Evolutionary conservation across 1,284 basidiomycete genomes (phyloP).

Genomic region (Athelia sp.): DNA sequence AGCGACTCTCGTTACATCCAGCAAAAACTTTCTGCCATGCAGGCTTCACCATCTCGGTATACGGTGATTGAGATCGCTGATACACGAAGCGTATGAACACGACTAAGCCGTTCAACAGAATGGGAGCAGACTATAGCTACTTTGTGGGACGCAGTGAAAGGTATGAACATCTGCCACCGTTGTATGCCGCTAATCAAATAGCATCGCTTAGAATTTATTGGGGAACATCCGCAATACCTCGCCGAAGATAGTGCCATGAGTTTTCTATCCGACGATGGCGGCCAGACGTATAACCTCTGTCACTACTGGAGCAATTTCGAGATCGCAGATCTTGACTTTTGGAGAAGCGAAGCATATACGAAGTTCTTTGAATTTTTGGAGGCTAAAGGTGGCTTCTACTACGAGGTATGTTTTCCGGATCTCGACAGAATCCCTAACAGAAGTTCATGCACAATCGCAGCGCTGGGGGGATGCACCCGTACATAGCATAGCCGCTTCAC

Average conservation of each 20-base stretch:
- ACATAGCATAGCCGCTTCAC: conserved; percentile 74
- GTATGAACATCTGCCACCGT: conserved; percentile 27
- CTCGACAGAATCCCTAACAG: too few species aligned
- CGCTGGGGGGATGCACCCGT: conserved; percentile 88
- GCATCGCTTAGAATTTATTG: conserved; percentile 58
- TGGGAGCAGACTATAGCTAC: conserved; percentile 77
- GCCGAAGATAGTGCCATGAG: conserved; percentile 66
- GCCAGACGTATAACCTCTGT: conserved; percentile 73
- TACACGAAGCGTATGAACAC: too few species aligned
- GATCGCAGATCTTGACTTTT: conserved; percentile 80
- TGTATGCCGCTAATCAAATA: too few species aligned
- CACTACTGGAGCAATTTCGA: conserved; percentile 89
- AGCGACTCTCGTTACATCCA: not conserved
- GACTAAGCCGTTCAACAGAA: conserved; percentile 21
- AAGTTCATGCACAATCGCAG: conserved; percentile 21
- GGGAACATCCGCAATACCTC: conserved; percentile 62
- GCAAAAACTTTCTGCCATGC: conserved; percentile 4
- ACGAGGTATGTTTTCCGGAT: conserved; percentile 74
- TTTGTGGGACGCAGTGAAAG: conserved; percentile 68
- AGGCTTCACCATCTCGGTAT: conserved; percentile 77
- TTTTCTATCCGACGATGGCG: conserved; percentile 70
- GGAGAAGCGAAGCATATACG: conserved; percentile 72
- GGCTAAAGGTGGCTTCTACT: conserved; percentile 77
- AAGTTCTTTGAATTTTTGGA: conserved; percentile 80
- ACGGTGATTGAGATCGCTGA: conserved; percentile 26